Evolutionary conservation across 176 grass and related monocot genomes (phyloP), one percentile per base, ranked within the genome.

Genomic region (Oryza rufipogon): DNA sequence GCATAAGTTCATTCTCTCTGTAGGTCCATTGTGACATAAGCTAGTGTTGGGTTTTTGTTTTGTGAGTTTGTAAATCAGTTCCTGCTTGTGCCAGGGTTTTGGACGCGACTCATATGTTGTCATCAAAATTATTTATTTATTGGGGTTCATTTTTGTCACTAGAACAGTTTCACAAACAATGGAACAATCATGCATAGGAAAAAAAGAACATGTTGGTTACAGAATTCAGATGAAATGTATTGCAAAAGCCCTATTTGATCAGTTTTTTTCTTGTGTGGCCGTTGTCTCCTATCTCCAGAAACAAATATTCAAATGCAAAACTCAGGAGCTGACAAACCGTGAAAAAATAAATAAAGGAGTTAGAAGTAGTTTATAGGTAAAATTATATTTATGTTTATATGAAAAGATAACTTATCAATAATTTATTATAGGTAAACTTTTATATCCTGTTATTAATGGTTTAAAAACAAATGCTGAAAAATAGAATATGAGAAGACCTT

Each of bases 11-110:
- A 61, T 77, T 72, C 80, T 63, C n/a, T 23, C 58, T 10, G 20
- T 63, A 20, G 52, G 58, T 63, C n/a, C 58, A 63, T 87, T 52
- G 70, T 79, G 25, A 74, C 74, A 74, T 84, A 70, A 87, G 13
- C 10, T 79, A 90, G 64, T 71, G 75, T 56, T 70, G 20, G 63
- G 60, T 47, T 30, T 65, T 49, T 51, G 71, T 13, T 66, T 66
- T 76, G 61, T 68, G 23, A 11, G 58, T 78, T 22, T 91, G 85
- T 91, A 91, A 84, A 91, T 42, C 77, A 42, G 65, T 49, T 90
- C 75, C 39, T 83, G 47, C 42, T 15, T 75, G 64, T 87, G 78
- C 58, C 66, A 73, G 42, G 75, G 30, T 90, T 85, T 70, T 83
- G 48, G 38, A 69, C 38, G 14, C 68, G 45, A 46, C 0, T 15